Evolutionary conservation across 768 basidiomycete genomes (phyloP).

Genomic region (Myochromella boudieri): DNA sequence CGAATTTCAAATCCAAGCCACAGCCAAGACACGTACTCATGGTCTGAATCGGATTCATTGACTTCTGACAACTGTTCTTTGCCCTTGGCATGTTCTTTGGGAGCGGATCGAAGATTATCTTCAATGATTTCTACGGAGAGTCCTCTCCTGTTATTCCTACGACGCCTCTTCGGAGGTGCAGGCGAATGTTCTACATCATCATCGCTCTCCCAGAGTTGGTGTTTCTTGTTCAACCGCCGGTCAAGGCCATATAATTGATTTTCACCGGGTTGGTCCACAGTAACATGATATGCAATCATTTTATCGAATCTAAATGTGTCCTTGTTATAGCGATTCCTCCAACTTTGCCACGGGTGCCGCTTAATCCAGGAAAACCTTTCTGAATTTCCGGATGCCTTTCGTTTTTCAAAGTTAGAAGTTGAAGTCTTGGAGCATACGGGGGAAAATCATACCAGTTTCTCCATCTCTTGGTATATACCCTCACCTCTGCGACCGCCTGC

Average conservation of each 20-base stretch:
- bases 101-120: not conserved
- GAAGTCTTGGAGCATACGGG: not conserved
- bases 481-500: conserved; percentile 41
- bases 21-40: not conserved
- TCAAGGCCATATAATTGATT: conserved; percentile 27
- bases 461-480: conserved; percentile 31
- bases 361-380: conserved; percentile 35
- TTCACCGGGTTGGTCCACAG: conserved; percentile 20
- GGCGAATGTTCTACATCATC: not conserved
- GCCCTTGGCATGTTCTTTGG: conserved; percentile 2
- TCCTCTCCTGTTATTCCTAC: not conserved
- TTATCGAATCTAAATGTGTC: conserved; percentile 30
- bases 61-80: not conserved
- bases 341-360: conserved; percentile 45
- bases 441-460: conserved; percentile 25
- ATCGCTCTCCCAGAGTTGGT: not conserved
- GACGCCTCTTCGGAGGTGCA: conserved; percentile 6
- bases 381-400: too few relatives aligned
- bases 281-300: conserved; percentile 30
- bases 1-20: not conserved
- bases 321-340: conserved; percentile 49
- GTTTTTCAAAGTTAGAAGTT: not conserved
- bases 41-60: too few relatives aligned
- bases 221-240: conserved; percentile 14
- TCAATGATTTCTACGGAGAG: not conserved